phyloP scores from a whole-genome alignment of 2,329 filamentous ascomycete species.

The Trichoderma polysporum region DNA sequence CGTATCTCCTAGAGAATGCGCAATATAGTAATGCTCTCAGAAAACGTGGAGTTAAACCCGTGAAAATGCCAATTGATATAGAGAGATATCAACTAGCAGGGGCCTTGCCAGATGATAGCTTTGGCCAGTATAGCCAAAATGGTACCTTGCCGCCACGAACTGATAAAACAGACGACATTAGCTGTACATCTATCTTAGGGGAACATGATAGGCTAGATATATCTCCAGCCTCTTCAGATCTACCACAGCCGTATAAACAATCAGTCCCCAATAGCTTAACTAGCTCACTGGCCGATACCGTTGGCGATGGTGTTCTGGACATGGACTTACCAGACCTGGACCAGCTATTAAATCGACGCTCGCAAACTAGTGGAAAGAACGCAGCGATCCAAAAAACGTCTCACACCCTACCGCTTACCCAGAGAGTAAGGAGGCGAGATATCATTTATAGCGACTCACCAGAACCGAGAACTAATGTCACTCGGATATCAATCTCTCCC shows the following conservation, averaged over 20 bases:
- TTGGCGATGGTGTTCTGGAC: constrained; percentile 39
- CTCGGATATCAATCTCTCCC: neutral
- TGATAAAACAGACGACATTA: constrained; percentile 37
- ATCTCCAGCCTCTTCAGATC: constrained; percentile 30
- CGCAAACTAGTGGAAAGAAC: constrained; percentile 21
- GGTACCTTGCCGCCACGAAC: constrained; percentile 33
- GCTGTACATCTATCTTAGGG: constrained; percentile 24
- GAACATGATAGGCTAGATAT: constrained; percentile 26
- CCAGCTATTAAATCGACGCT: constrained; percentile 33
- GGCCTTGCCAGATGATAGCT: constrained; percentile 52
- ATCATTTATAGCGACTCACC: constrained; percentile 35
- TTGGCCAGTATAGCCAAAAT: constrained; percentile 52
- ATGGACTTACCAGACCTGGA: constrained; percentile 41
- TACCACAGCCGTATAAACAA: constrained; percentile 31
- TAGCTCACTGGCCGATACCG: constrained; percentile 38
- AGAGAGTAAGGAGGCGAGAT: constrained; percentile 34
- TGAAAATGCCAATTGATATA: constrained; percentile 42
- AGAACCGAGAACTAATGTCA: constrained; percentile 23
- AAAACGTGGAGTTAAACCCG: constrained; percentile 54
- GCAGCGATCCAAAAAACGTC: constrained; percentile 28
- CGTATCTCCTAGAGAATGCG: constrained; percentile 56
- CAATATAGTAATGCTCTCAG: constrained; percentile 54
- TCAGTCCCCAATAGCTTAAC: constrained; percentile 35
- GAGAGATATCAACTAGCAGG: constrained; percentile 39
- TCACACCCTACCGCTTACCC: constrained; percentile 29